phyloP scores from a whole-genome alignment of 1,139 yeast genomes.

The Diutina pseudorugosa region DNA sequence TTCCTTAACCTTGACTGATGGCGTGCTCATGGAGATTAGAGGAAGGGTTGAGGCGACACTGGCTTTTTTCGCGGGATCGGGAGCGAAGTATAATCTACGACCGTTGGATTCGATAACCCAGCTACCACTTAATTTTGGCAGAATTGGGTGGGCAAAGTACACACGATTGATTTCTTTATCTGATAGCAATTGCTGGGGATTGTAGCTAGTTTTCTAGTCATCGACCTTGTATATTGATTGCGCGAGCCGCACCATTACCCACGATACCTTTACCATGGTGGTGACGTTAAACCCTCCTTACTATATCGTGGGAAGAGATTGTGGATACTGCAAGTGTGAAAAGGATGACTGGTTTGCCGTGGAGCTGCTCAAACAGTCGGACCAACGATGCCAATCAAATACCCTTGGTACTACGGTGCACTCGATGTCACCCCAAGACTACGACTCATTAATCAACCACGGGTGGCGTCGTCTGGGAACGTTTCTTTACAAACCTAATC shows the following conservation, averaged over 20 bases:
- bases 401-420: conserved; percentile 41
- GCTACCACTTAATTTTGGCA: too few relatives aligned
- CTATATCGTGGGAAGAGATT: conserved; percentile 11
- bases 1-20: not conserved
- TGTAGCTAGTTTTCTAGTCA: too few relatives aligned
- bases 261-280: not conserved
- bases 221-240: too few relatives aligned
- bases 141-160: too few relatives aligned
- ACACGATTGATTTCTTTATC: too few relatives aligned
- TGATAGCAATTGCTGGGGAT: too few relatives aligned
- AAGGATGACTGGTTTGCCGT: conserved; percentile 31
- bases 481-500: conserved; percentile 64
- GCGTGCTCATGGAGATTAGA: not conserved
- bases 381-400: conserved; percentile 9
- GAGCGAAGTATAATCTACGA: not conserved
- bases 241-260: too few relatives aligned
- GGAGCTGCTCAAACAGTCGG: conserved; percentile 11
- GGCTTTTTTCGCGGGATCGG: not conserved
- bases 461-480: conserved; percentile 77
- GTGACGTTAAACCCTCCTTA: conserved; percentile 5
- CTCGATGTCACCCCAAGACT: conserved; percentile 35
- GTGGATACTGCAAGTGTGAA: conserved; percentile 55
- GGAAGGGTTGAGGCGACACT: not conserved
- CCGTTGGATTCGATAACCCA: too few relatives aligned
- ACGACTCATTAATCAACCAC: conserved; percentile 52